Evolutionary conservation across 202 grass and related monocot species (phyloP), one percentile per base, ranked within the genome.

Genomic region (Bolboschoenoplectus hybrid): DNA sequence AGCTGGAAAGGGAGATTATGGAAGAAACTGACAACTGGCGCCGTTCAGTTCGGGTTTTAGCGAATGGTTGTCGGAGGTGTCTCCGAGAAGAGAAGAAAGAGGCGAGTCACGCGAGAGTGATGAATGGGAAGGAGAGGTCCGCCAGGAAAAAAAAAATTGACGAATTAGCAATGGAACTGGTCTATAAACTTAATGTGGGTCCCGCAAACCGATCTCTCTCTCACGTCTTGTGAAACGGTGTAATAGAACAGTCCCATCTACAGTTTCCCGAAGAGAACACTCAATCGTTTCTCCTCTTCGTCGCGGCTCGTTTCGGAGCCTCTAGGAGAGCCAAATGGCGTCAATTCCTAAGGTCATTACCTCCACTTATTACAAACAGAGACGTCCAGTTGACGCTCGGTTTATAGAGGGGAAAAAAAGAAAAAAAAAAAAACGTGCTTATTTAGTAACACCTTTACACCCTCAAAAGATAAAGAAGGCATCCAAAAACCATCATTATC

Each of bases 41-140:
- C 70, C n/a, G 45, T 49, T 50, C 40, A 14, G 19, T 63, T 63
- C 17, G 50, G 61, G 8, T 58, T 56, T 16, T 58, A 68, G 86
- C 10, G 41, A 39, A 2, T 65, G 73, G 47, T 10, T 14, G 73
- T 14, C 38, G 44, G 32, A 66, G 40, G 7, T 9, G 14, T 65
- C 61, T 41, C 17, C 26, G 66, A 39, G 19, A 50, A 26, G 66
- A 39, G 19, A 50, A 60, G 87, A 16, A 58, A 19, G 69, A 40
- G 17, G 43, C 44, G 70, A 32, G 65, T 82, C 70, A 64, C 68
- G 65, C 17, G 64, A 74, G 9, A n/a, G 6, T 46, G 71, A 72
- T 84, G 80, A 82, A 82, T 1, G 63, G 39, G 43, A 44, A 44
- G 43, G 43, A 44, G 43, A 0, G 43, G 43, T 44, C 5, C 43